Percentiles rank a stretch among this genome's conserved stretches.
Evolutionary conservation across 805 yeast species (phyloP).

Genomic region (Saccharomyces jurei): DNA sequence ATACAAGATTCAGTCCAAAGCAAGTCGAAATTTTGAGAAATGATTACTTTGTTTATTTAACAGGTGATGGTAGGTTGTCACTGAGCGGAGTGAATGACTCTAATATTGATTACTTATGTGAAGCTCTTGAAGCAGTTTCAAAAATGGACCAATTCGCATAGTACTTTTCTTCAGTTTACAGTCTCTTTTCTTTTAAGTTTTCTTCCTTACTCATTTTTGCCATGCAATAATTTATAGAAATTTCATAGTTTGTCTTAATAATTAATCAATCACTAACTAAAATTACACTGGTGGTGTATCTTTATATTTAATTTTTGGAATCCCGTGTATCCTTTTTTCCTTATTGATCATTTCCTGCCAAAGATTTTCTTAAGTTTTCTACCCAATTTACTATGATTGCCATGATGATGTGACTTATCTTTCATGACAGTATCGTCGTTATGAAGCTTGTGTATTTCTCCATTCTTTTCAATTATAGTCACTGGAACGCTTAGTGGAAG

Average conservation of each 20-base stretch:
- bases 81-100: constrained; percentile 78
- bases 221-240: not conserved
- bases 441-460: not conserved
- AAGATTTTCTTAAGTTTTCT: not conserved
- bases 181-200: not conserved
- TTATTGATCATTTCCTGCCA: not conserved
- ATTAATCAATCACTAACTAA: not conserved
- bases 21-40: constrained; percentile 67
- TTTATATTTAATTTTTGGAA: not conserved
- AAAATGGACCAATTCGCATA: not conserved
- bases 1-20: constrained; percentile 66
- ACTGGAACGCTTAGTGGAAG: not conserved
- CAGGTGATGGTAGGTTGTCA: constrained; percentile 85
- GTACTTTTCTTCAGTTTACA: not conserved
- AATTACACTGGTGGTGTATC: not conserved
- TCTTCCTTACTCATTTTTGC: not conserved
- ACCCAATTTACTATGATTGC: not conserved
- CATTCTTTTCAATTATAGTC: not conserved
- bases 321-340: not conserved
- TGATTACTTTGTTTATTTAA: constrained; percentile 73
- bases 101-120: constrained; percentile 56
- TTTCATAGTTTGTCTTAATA: not conserved
- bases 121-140: constrained; percentile 11
- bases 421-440: not conserved
- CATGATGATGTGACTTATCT: not conserved